These are phyloP conservation scores for Tricholoma flavovirens DNA, from an alignment of 768 basidiomycete genomes.

Conservation along the genomic window DNA sequence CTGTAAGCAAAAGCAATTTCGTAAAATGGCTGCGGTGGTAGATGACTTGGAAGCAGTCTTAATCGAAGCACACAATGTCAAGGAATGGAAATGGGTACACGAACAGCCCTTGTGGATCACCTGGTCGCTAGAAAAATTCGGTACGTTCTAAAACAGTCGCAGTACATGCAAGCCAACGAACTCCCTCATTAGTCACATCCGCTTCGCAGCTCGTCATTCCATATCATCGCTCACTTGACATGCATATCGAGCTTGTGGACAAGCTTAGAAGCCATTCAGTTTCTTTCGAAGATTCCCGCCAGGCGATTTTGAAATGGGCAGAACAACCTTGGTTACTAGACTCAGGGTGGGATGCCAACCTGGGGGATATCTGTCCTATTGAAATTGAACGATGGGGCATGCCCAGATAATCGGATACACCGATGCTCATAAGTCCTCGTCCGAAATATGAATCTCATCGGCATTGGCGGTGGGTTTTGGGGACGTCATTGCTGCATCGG, in stretches of 20 bases:
- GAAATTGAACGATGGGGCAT: slow-evolving; percentile 70
- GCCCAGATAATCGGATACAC: slow-evolving; percentile 15
- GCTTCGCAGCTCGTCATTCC: slow-evolving; percentile 51
- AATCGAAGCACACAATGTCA: slow-evolving; percentile 62
- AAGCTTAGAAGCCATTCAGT: slow-evolving; percentile 57
- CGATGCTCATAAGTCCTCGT: slow-evolving; percentile 47
- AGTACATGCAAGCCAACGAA: neutral
- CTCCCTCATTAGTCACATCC: slow-evolving; percentile 38
- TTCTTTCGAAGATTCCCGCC: slow-evolving; percentile 65
- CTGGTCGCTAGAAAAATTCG: slow-evolving; percentile 78
- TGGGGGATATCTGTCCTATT: slow-evolving; percentile 75
- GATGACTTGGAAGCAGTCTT: slow-evolving; percentile 62
- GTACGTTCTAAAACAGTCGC: slow-evolving; percentile 27
- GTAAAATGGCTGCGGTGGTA: slow-evolving; percentile 54
- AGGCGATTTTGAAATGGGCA: slow-evolving; percentile 59
- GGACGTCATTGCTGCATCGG: slow-evolving; percentile 23
- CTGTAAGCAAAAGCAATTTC: slow-evolving; percentile 62
- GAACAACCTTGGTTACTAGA: slow-evolving; percentile 65
- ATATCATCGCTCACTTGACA: slow-evolving; percentile 61
- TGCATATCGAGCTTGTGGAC: slow-evolving; percentile 51
- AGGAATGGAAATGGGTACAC: slow-evolving; percentile 67
- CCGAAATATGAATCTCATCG: slow-evolving; percentile 86
- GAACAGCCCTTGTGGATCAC: slow-evolving; percentile 76
- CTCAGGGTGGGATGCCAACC: slow-evolving; percentile 60
- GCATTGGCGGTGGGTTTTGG: slow-evolving; percentile 42